These are phyloP conservation scores for Sherardia arvensis DNA, from an alignment of 257 asterid species.

Conservation along the genomic window DNA sequence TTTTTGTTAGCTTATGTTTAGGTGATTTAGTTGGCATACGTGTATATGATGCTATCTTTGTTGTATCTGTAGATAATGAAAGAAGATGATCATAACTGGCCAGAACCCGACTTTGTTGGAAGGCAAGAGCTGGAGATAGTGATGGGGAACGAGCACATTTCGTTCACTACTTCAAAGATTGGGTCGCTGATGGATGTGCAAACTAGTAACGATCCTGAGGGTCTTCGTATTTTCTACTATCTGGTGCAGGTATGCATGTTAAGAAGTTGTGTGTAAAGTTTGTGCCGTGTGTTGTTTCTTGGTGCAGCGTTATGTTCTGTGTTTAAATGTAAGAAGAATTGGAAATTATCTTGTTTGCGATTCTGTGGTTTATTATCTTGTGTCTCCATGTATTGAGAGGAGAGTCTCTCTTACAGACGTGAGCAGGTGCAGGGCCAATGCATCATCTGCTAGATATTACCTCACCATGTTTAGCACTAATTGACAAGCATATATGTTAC, in stretches of 20 bases:
- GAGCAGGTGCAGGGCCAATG: not conserved
- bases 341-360: not conserved
- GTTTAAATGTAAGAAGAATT: not conserved
- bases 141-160: constrained; percentile 96
- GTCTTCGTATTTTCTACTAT: constrained; percentile 82
- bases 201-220: constrained; percentile 95
- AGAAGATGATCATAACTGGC: constrained; percentile 98
- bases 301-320: no score
- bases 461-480: not conserved
- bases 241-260: constrained; percentile 71
- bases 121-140: constrained; percentile 99
- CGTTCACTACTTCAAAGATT: constrained; percentile 95
- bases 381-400: not conserved
- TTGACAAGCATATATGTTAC: not conserved
- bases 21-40: not conserved
- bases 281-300: not conserved
- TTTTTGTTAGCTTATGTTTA: not conserved
- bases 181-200: constrained; percentile 96
- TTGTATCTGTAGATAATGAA: constrained; percentile 61
- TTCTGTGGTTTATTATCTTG: not conserved
- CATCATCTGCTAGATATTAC: not conserved
- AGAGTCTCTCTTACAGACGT: not conserved
- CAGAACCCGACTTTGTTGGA: constrained; percentile 97
- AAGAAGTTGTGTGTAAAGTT: no score
- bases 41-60: not conserved